Conservation (phyloP, 169 alveolate species). For the Ichthyophthirius multifiliis region DNA sequence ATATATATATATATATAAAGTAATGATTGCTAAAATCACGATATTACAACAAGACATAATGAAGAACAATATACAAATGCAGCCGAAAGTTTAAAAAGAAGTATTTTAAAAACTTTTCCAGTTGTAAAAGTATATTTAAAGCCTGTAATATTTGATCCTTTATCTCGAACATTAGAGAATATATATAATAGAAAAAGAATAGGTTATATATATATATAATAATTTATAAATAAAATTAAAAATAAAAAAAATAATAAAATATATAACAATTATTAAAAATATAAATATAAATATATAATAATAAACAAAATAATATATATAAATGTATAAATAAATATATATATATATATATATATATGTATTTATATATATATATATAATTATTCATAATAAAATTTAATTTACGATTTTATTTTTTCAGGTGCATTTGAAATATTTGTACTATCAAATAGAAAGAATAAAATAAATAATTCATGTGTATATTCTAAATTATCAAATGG, state of each 20-base stretch:
- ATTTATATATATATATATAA: no score
- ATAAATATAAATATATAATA: background rate
- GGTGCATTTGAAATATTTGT: conserved; percentile 1
- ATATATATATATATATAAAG: background rate
- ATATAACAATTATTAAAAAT: background rate
- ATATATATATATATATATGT: no score
- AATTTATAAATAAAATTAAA: background rate
- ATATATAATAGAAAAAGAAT: background rate
- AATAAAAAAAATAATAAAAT: background rate
- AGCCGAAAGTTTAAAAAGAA: background rate
- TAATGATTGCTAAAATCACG: background rate
- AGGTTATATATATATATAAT: background rate
- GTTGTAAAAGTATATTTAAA: background rate
- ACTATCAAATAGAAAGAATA: background rate
- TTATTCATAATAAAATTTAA: no score
- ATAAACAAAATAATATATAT: no score
- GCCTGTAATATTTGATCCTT: background rate
- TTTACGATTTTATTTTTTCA: background rate
- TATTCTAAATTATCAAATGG: background rate
- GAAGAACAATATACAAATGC: background rate
- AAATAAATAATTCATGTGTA: background rate
- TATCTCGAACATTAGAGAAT: background rate
- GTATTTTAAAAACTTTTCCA: background rate
- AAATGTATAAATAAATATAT: no score
- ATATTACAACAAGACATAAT: background rate